Percentiles rank a stretch among this genome's conserved stretches.
Evolutionary conservation across 2,329 filamentous ascomycete genomes (phyloP).

Genomic region (Aspergillus phoenicis): DNA sequence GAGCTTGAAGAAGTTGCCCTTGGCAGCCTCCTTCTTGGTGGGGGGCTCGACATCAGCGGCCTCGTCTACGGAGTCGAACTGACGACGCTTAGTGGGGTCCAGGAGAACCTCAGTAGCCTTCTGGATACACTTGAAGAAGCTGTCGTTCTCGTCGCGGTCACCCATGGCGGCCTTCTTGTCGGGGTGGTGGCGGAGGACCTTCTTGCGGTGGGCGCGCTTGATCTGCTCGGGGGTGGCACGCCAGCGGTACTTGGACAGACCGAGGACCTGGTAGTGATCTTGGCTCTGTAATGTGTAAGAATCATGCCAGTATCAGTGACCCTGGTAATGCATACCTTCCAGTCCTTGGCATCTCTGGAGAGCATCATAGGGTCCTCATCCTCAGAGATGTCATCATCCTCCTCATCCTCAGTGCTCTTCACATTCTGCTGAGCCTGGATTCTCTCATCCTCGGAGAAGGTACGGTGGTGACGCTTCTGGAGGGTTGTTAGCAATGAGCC

Average conservation of each 20-base stretch:
- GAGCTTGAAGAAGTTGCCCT: slow-evolving; percentile 92
- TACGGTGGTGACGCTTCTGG: slow-evolving; percentile 84
- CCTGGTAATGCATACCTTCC: slow-evolving; percentile 71
- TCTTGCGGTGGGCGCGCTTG: slow-evolving; percentile 98
- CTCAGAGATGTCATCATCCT: slow-evolving; percentile 90
- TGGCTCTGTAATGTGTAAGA: slow-evolving; percentile 62
- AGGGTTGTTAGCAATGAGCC: slow-evolving; percentile 23
- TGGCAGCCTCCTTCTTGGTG: slow-evolving; percentile 82
- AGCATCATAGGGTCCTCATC: slow-evolving; percentile 91
- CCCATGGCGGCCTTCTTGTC: slow-evolving; percentile 97
- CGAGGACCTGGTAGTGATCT: slow-evolving; percentile 97
- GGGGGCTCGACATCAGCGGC: slow-evolving; percentile 89
- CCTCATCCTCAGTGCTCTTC: slow-evolving; percentile 92
- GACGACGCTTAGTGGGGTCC: slow-evolving; percentile 87
- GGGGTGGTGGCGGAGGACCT: slow-evolving; percentile 97
- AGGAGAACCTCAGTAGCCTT: slow-evolving; percentile 93
- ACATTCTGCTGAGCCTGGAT: slow-evolving; percentile 93
- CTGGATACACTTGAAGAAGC: slow-evolving; percentile 99
- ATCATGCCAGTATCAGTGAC: neutral
- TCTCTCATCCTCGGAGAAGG: slow-evolving; percentile 97
- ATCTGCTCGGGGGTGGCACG: slow-evolving; percentile 97
- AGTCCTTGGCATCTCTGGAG: slow-evolving; percentile 93
- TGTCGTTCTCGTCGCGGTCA: slow-evolving; percentile 80
- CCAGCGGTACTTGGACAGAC: slow-evolving; percentile 87
- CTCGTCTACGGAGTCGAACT: slow-evolving; percentile 97